Percentiles rank a stretch among this genome's conserved stretches.
Evolutionary conservation across 768 basidiomycete species (phyloP).

Genomic region (Zangia roseola): DNA sequence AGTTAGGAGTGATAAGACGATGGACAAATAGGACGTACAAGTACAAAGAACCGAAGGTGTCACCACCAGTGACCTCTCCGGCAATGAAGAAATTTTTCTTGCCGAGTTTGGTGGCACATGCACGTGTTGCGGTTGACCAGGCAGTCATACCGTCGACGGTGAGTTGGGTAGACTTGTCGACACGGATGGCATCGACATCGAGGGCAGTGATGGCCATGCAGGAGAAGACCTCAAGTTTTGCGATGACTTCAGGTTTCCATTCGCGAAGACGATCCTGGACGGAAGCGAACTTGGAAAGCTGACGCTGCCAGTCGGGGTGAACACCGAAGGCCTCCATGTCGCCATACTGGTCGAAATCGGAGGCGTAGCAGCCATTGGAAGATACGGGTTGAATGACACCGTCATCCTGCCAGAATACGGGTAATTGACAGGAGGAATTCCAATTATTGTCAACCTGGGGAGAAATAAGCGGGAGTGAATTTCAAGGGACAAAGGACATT

Average conservation of each 20-base stretch:
- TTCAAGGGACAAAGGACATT: not conserved
- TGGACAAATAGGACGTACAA: constrained; percentile 46
- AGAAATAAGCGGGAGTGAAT: constrained; percentile 37
- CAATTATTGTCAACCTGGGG: constrained; percentile 51
- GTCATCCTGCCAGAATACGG: constrained; percentile 78
- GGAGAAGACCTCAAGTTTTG: constrained; percentile 72
- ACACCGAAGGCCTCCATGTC: constrained; percentile 99
- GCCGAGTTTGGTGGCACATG: constrained; percentile 66
- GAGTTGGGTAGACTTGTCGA: constrained; percentile 93
- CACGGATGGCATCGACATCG: constrained; percentile 91
- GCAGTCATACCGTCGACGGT: constrained; percentile 75
- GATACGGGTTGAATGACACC: constrained; percentile 55
- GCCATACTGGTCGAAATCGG: constrained; percentile 93
- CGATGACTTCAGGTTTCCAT: constrained; percentile 81
- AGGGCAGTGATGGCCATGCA: constrained; percentile 87
- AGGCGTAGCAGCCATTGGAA: constrained; percentile 68
- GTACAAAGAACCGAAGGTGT: constrained; percentile 86
- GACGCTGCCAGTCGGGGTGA: constrained; percentile 91
- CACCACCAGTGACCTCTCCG: constrained; percentile 93
- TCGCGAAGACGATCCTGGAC: constrained; percentile 95
- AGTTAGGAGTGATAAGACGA: not conserved
- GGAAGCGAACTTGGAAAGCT: constrained; percentile 92
- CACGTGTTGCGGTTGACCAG: constrained; percentile 73
- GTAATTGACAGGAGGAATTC: constrained; percentile 73
- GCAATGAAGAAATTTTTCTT: constrained; percentile 90